phyloP scores from a whole-genome alignment of 257 asterid genomes.

The Mitragyna speciosa region DNA sequence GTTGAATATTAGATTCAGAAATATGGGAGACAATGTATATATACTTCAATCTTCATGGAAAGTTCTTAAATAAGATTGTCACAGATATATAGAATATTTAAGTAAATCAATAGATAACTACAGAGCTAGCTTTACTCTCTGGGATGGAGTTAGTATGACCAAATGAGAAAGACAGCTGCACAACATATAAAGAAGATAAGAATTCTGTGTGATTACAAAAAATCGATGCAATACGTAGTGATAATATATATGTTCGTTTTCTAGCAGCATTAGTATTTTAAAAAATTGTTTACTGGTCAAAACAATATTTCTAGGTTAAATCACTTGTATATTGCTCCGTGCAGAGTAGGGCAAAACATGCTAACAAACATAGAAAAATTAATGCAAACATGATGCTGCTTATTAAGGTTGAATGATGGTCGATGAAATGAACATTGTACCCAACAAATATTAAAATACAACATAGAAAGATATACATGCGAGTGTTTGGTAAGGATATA shows the following conservation, averaged over 20 bases:
- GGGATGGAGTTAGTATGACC: neutral
- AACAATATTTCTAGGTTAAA: neutral
- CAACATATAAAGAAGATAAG: neutral
- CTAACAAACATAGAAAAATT: no score
- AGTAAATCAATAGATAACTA: neutral
- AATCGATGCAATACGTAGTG: neutral
- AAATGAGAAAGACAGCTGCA: neutral
- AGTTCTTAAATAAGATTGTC: neutral
- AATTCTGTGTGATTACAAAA: neutral
- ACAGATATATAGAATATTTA: neutral
- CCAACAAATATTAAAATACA: neutral
- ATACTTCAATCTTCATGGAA: neutral
- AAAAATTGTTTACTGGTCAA: neutral
- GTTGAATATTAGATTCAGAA: neutral
- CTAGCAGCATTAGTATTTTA: neutral
- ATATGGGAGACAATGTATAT: neutral
- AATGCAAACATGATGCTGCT: neutral
- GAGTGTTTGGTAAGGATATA: neutral
- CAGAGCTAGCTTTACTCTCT: neutral
- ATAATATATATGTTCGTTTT: neutral
- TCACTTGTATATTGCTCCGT: neutral
- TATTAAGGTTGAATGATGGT: neutral
- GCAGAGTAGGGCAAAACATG: neutral
- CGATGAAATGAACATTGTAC: neutral
- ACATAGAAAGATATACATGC: neutral